Percentiles rank a stretch among this genome's conserved stretches.
Conservation (phyloP, 441 rosid species). For the Euphorbia celastroides region DNA sequence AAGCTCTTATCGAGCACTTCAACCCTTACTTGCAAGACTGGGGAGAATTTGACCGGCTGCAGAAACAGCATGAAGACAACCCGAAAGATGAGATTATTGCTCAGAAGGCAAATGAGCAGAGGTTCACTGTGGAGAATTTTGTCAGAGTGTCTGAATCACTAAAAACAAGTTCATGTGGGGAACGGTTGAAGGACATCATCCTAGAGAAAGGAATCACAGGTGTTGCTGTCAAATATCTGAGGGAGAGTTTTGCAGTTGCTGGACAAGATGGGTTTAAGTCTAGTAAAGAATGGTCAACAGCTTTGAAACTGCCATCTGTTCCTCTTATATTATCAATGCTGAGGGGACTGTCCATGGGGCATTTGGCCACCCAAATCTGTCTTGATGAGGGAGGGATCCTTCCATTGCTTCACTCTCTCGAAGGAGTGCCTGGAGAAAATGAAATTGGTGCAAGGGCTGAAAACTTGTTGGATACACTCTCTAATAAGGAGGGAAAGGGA, state of each 20-base stretch:
- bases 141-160: conserved; percentile 98
- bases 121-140: conserved; percentile 88
- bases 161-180: conserved; percentile 99
- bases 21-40: conserved; percentile 86
- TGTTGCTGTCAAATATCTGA: conserved; percentile 81
- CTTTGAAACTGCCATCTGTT: conserved; percentile 83
- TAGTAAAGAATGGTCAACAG: conserved; percentile 66
- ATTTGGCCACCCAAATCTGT: conserved; percentile 81
- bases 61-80: conserved; percentile 69
- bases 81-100: conserved; percentile 71
- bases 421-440: conserved; percentile 96
- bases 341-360: conserved; percentile 98
- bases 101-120: conserved; percentile 76
- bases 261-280: conserved; percentile 81
- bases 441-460: conserved; percentile 99
- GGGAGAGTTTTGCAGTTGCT: conserved; percentile 71
- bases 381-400: conserved; percentile 87
- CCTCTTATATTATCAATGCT: conserved; percentile 94
- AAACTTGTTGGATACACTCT: conserved; percentile 90
- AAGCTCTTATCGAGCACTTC: conserved; percentile 94
- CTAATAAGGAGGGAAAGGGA: conserved; percentile 91
- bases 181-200: conserved; percentile 94
- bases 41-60: conserved; percentile 81
- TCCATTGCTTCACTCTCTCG: conserved; percentile 94
- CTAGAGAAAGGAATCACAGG: conserved; percentile 83